A percentile compares a stretch with the other conserved stretches of the same genome.
These are phyloP conservation scores for Wickerhamiella spandovensis DNA, from an alignment of 805 yeast genomes.

Conservation along the genomic window DNA sequence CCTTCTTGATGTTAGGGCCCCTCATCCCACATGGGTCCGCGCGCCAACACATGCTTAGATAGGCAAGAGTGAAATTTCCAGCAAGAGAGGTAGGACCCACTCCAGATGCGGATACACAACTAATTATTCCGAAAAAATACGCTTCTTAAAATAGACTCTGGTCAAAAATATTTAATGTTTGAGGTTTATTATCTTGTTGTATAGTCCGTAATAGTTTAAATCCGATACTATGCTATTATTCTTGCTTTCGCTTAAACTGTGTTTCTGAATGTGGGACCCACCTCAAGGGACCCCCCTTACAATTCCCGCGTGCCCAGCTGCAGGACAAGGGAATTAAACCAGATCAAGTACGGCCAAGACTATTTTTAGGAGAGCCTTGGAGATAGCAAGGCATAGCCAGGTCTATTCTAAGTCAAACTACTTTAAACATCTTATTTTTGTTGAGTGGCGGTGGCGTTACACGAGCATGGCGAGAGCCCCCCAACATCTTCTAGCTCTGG, in stretches of 20 bases:
- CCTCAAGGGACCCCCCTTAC: background rate
- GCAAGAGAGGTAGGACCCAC: background rate
- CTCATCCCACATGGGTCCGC: background rate
- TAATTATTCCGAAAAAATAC: too few species aligned
- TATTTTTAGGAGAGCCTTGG: too few species aligned
- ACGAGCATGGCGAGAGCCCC: background rate
- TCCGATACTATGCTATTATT: background rate
- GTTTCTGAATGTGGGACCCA: background rate
- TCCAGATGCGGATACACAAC: background rate
- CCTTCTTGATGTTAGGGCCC: background rate
- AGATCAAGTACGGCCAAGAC: too few species aligned
- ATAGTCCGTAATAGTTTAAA: background rate
- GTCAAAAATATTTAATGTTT: too few species aligned
- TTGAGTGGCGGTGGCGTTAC: background rate
- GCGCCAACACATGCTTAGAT: background rate
- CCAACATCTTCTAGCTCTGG: too few species aligned
- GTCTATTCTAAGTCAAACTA: too few species aligned
- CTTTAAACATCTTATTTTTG: too few species aligned
- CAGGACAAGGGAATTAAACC: background rate
- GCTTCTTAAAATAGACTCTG: background rate
- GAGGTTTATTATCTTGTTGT: background rate
- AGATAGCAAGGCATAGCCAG: too few species aligned
- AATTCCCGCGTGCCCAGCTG: background rate
- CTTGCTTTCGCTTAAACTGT: background rate
- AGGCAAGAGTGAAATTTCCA: background rate